phyloP scores from a whole-genome alignment of 768 basidiomycete species.

The Gymnopilus junonius region DNA sequence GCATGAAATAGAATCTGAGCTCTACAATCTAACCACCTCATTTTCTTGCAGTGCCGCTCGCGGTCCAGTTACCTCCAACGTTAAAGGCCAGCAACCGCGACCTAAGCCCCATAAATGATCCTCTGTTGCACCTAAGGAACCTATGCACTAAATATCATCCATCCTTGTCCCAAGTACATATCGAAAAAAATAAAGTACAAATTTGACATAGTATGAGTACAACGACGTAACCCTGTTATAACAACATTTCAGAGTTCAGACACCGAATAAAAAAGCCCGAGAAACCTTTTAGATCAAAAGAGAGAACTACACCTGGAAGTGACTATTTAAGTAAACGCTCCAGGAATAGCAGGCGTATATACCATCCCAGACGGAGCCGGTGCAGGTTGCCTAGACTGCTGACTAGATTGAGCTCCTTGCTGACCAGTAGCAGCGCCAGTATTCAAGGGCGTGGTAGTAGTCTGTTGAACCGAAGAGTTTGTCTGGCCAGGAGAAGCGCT shows the following conservation, averaged over 20 bases:
- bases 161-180: no score
- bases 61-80: not conserved
- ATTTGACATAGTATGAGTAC: no score
- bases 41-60: not conserved
- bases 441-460: not conserved
- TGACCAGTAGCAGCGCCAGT: not conserved
- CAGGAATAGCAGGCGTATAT: not conserved
- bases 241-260: no score
- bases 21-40: not conserved
- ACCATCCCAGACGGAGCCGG: not conserved
- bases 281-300: not conserved
- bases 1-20: not conserved
- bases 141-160: no score
- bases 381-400: not conserved
- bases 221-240: no score
- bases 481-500: no score
- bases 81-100: not conserved
- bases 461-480: not conserved
- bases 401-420: not conserved
- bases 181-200: no score
- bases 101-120: no score
- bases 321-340: not conserved
- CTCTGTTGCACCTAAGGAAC: no score
- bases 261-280: not conserved
- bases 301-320: no score